Evolutionary conservation across 352 stramenopile species (phyloP), one percentile per base, ranked within the genome.

Genomic region (Globisporangium irregulare): DNA sequence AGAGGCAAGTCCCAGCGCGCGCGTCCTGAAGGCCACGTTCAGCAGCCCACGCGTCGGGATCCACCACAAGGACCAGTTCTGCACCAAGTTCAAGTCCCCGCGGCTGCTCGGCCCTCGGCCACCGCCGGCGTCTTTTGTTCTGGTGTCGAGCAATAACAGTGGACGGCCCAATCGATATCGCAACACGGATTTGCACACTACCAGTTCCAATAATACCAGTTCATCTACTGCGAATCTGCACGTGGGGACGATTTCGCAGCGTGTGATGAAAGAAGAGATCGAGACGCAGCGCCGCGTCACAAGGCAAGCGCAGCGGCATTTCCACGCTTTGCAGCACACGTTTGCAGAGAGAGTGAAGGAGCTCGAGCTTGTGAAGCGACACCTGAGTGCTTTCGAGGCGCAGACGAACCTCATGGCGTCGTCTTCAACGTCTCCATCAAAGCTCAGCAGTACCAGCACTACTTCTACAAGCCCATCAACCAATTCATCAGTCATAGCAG

Each of bases 191-290:
- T 18, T 12, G 15, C 55, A 64, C 18, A 53, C 4, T n/a, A 50
- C 22, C 4, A 29, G 5, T 22, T 22, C n/a, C 18, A 22, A 5
- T 12, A 36, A 20, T 14, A 51, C 8, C 25, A 9, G n/a, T 22
- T 41, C 63, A 15, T 38, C 54, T n/a, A 20, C 25, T 15, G 12
- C 4, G 32, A 29, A 59, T 12, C 12, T 41, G 25, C 54, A 6
- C 41, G 36, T 60, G 24, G 18, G 64, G 9, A 27, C 55, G 3
- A 75, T 89, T 20, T 63, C 78, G 0, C 71, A 82, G 32, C 76
- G 62, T 0, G 71, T 89, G n/a, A 64, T 89, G 14, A 77, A 74
- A 27, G 76, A 91, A 59, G 82, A 91, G 64, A 84, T 89, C 48
- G 73, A 81, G 57, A 74, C 74, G 24, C 82, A 91, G 67, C 76